phyloP scores from a whole-genome alignment of 306 rosid species.

The Senna tora region DNA sequence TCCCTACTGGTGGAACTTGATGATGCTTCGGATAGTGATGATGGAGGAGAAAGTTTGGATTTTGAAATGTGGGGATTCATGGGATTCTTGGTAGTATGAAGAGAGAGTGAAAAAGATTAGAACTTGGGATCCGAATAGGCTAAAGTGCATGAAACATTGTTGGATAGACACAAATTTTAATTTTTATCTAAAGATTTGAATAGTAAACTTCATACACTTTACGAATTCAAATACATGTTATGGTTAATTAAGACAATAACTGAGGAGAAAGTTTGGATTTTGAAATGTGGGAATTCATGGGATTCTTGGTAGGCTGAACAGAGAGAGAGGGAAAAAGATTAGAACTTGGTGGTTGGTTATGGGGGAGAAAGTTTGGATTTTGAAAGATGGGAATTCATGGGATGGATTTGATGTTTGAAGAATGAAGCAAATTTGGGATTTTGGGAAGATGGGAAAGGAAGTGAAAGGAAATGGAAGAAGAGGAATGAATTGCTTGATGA shows the following conservation, averaged over 20 bases:
- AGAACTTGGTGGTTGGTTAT: neutral
- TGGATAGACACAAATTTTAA: no score
- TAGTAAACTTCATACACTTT: no score
- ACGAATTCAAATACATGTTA: no score
- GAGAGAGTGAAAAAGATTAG: no score
- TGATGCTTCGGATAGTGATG: constrained; percentile 33
- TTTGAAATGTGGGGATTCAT: constrained; percentile 28
- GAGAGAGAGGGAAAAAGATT: no score
- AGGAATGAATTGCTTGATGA: neutral
- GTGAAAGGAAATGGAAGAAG: neutral
- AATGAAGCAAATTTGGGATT: neutral
- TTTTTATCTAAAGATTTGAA: no score
- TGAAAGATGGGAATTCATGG: constrained; percentile 15
- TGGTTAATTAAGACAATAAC: no score
- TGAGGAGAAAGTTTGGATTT: constrained; percentile 45
- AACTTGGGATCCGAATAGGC: no score
- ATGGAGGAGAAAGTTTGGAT: constrained; percentile 44
- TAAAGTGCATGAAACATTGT: no score
- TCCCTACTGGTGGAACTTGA: constrained; percentile 45
- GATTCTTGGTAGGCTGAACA: neutral
- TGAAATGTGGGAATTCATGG: constrained; percentile 17
- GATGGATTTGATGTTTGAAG: neutral
- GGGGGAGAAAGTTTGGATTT: constrained; percentile 47
- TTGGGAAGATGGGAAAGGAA: neutral
- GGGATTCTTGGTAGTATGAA: neutral